phyloP scores from a whole-genome alignment of 495 filamentous ascomycete genomes.

The Glarea lozoyensis region DNA sequence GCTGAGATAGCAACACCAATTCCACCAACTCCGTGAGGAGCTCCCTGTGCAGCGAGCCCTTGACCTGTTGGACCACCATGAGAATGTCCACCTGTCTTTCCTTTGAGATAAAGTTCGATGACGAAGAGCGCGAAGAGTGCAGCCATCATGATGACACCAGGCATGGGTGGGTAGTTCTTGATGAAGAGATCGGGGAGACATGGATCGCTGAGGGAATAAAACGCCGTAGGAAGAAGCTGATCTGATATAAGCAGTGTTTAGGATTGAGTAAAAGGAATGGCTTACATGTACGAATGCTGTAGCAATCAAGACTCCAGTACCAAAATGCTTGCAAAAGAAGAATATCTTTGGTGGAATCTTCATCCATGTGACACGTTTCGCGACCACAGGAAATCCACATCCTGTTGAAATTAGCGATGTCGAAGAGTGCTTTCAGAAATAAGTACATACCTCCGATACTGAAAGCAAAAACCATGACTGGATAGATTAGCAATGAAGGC shows the following conservation, averaged over 20 bases:
- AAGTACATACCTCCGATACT: slow-evolving; percentile 10
- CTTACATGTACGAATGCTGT: slow-evolving; percentile 43
- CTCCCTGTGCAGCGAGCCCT: slow-evolving; percentile 16
- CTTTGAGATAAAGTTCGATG: slow-evolving; percentile 43
- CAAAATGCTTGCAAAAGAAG: slow-evolving; percentile 44
- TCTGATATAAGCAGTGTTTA: background rate
- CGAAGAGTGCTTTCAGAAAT: background rate
- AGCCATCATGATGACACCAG: slow-evolving; percentile 50
- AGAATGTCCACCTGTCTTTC: slow-evolving; percentile 39
- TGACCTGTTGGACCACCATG: slow-evolving; percentile 40
- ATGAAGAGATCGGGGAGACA: slow-evolving; percentile 50
- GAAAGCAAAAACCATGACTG: slow-evolving; percentile 9
- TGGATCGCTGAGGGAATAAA: slow-evolving; percentile 45
- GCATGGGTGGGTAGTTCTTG: slow-evolving; percentile 46
- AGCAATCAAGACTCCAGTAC: slow-evolving; percentile 39
- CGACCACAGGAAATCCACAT: slow-evolving; percentile 43
- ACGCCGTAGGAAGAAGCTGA: slow-evolving; percentile 44
- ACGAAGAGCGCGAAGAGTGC: slow-evolving; percentile 47
- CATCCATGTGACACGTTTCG: slow-evolving; percentile 44
- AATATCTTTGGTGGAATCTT: slow-evolving; percentile 43
- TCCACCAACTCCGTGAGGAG: background rate
- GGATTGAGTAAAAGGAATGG: slow-evolving; percentile 12
- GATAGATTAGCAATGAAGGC: slow-evolving; percentile 23
- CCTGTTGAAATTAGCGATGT: slow-evolving; percentile 9
- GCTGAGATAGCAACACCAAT: too few relatives aligned